Evolutionary conservation across 1,284 basidiomycete species (phyloP).

Genomic region (Albatrellus sp.): DNA sequence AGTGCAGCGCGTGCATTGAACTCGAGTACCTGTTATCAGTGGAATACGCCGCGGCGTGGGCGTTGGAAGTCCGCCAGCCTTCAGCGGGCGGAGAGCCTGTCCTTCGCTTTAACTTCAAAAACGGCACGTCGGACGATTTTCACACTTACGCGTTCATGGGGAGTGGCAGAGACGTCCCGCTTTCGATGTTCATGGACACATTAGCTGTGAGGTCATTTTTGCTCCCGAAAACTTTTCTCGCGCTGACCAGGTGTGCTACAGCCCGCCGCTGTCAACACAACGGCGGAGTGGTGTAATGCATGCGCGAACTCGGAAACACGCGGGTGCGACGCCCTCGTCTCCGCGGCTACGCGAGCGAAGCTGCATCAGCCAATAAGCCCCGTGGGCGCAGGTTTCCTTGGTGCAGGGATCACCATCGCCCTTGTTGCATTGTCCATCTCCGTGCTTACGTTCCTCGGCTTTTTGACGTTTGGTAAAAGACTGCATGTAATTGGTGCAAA

Average conservation of each 20-base stretch:
- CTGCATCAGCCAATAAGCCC: conserved; percentile 31
- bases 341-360: conserved; percentile 18
- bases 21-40: conserved; percentile 15
- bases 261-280: conserved; percentile 38
- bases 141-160: conserved; percentile 18
- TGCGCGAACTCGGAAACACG: conserved; percentile 44
- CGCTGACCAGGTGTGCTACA: conserved; percentile 11
- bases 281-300: conserved; percentile 43
- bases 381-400: conserved; percentile 53
- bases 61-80: conserved; percentile 27
- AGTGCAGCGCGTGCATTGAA: not conserved
- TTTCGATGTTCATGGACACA: conserved; percentile 40
- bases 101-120: conserved; percentile 50
- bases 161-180: conserved; percentile 32
- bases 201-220: conserved; percentile 27
- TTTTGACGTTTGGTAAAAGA: conserved; percentile 25
- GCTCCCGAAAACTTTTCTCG: not conserved
- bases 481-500: not conserved
- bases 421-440: conserved; percentile 28
- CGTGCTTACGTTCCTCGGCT: conserved; percentile 31
- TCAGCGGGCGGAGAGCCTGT: conserved; percentile 21
- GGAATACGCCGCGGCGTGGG: conserved; percentile 32
- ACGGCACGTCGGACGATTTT: conserved; percentile 28
- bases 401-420: conserved; percentile 43
- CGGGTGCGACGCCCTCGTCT: conserved; percentile 40